A percentile compares a stretch with the other conserved stretches of the same genome.
These are phyloP conservation scores for Abelmoschus esculentus DNA, from an alignment of 345 rosid genomes.

Conservation along the genomic window DNA sequence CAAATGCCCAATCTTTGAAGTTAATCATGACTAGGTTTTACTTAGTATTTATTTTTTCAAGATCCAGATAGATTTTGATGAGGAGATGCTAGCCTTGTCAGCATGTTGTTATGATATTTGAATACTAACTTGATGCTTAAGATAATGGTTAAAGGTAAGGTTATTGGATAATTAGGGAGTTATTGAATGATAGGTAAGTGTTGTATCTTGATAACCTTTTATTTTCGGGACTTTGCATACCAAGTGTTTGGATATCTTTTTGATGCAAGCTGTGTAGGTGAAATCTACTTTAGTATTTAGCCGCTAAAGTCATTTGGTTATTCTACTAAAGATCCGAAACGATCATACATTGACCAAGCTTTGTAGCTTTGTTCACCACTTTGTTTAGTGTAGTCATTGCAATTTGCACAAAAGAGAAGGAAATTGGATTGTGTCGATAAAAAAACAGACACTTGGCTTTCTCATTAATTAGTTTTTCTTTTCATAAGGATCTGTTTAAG, in stretches of 20 bases:
- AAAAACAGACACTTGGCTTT: background rate
- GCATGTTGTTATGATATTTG: background rate
- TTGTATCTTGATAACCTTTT: background rate
- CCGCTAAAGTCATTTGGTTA: background rate
- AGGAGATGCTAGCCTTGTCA: background rate
- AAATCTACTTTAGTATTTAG: background rate
- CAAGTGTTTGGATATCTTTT: background rate
- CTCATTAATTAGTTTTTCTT: background rate
- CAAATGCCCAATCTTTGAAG: constrained; percentile 48
- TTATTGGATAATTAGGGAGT: background rate
- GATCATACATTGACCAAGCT: background rate
- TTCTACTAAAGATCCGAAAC: background rate
- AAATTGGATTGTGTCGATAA: background rate
- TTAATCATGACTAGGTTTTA: background rate
- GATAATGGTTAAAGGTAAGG: background rate
- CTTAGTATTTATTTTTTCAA: background rate
- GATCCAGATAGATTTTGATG: background rate
- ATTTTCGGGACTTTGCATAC: background rate
- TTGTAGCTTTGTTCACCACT: background rate
- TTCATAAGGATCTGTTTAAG: background rate
- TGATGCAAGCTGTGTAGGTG: background rate
- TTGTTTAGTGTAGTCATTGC: background rate
- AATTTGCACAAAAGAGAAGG: background rate
- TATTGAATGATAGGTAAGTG: background rate
- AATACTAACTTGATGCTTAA: background rate